Base-by-base conservation (phyloP, 2,329 filamentous ascomycete genomes). In the Penicillium sp. region DNA sequence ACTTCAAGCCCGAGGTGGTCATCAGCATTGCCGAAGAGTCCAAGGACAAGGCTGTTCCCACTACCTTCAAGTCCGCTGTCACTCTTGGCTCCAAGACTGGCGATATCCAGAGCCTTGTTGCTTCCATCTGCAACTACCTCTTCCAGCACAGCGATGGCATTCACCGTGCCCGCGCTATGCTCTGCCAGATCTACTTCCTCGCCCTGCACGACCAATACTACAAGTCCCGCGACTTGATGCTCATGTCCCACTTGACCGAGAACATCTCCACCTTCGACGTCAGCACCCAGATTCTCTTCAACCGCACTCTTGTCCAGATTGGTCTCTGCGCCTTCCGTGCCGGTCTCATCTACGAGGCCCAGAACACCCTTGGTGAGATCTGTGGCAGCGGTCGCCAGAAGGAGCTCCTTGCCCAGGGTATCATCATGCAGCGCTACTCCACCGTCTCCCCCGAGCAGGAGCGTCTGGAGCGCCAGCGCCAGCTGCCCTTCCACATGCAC, bases 401-500 rank as follows among this genome's bases (percentile, higher is more conserved):
- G 84, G 94, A 99, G 79, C 83, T 99, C 48, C 85, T 99, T 42
- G 95, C 94, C 38, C 94, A 99, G 78, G 95, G 94, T 75, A 91
- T 99, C 59, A 96, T 97, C 82, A 94, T 99, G 75, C 94, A 99
- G 80, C 86, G 94, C 65, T 99, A 92, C 79, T 93, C 86, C 68
- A 92, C 96, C 70, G 94, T 99, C 58, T 94, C 92, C 34, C 94
- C 94, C 16, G 94, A 99, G 78, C 94, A 99, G 77, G 94, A 99
- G 80, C 90, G 93, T 63, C 84, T 97, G 38, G 94, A 99, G 81
- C 90, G 94, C 73, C 93, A 97, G 79, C 88, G 94, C 67, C 94
- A 99, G 79, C 84, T 99, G 64, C 94, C 94, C 36, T 99, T 99
- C 87, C 94, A 99, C 81, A 97, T 99, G 92, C 94, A 99, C 83